Evolutionary conservation across 495 filamentous ascomycete species (phyloP), one percentile per base, ranked within the genome.

Genomic region (Evernia prunastri): DNA sequence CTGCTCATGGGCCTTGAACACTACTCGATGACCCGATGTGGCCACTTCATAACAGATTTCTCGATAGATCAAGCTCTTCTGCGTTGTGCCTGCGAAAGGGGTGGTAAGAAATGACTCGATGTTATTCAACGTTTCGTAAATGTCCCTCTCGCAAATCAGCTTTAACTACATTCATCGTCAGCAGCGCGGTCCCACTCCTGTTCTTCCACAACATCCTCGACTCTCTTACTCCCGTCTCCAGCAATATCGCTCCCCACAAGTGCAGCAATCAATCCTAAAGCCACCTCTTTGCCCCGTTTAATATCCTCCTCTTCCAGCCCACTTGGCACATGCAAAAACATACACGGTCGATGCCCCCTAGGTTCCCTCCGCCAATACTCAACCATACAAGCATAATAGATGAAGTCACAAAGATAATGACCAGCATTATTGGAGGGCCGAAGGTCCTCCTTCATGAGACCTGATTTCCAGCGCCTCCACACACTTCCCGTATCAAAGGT

Each of bases 361-460:
- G 54, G 40, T 61, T 69, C 58, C 29, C 65, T 40, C 17, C 67
- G 58, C 69, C 69, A 71, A 57, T 65, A 71, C 36, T 71, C 69
- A 39, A 71, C 56, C 72, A 96, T 69, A 66, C 84, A 89, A 9
- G 87, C 87, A 75, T 86, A 95, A 74, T 89, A 94, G 57, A 88
- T 92, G 71, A 92, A 96, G 68, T 93, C 91, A 72, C 91, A 96
- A 20, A 93, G 77, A 70, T 88, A 96, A 53, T 83, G 86, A 0
- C 91, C 91, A 0, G 91, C 87, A 70, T 95, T 87, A 51, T 86
- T 83, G 8, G 87, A 90, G 17, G 87, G 75, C 10, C 84, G 79
- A 2, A 90, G 69, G 66, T 89, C 86, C 31, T 80, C 67, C 18
- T 77, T 76, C 65, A 74, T 72, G 31, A 80, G 73, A 7, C 75